Evolutionary conservation across 805 yeast species (phyloP), one percentile per base, ranked within the genome.

Genomic region (Hanseniaspora nectarophila): DNA sequence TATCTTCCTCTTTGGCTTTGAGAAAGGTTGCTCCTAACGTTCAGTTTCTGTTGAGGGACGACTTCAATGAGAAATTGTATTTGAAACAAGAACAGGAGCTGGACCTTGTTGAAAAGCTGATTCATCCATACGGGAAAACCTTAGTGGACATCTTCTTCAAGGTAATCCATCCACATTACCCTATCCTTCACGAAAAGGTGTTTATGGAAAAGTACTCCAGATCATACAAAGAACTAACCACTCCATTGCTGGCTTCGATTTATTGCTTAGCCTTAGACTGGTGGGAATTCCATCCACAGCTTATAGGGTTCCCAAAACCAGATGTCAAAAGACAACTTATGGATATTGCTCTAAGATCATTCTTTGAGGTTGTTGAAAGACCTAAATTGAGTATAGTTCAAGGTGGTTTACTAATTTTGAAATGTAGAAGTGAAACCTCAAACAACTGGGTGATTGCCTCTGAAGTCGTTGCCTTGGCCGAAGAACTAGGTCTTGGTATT

Each of bases 301-400:
- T 89, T 50, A 77, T 86, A 47, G 78, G 85, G 21, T 78, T 76
- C 51, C 81, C 88, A 0, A 84, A 85, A 57, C 97, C 97, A 0
- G 83, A 86, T 63, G 63, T 65, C 7, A 80, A 78, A 4, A 77
- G 75, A 9, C 78, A 80, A 1, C 67, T 90, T 53, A 81, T 80
- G 59, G 77, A 80, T 54, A 75, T 85, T 55, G 86, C 95, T 1
- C 64, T 80, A 40, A 71, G 70, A 50, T 74, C 83, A 1, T 84
- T 82, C 59, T 69, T 75, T 44, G 89, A 85, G 57, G 81, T 86
- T 35, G 73, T 84, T 39, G 86, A 84, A 60, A 75, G 94, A 56
- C 96, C 98, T 4, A 87, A 90, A 65, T 68, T 90, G 55, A 85
- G 95, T 59, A 85, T 95, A 2, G 92, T 88, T 0, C 96, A 88